Conservation (phyloP, 768 basidiomycete species). For the Xerocomus spinulosus region DNA sequence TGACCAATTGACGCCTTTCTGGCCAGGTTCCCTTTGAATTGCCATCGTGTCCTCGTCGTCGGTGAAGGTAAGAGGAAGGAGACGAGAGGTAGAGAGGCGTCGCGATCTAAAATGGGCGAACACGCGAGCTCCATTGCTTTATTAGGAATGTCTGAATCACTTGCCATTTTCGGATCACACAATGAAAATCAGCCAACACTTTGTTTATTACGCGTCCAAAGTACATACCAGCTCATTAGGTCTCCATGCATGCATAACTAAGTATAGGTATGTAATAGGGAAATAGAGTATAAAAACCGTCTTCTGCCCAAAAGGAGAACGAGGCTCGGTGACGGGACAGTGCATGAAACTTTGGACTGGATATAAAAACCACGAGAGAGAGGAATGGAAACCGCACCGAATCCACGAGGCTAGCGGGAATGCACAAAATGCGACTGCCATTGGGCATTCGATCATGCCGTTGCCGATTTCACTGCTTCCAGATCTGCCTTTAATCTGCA, state of each 20-base stretch:
- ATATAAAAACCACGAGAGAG: slow-evolving; percentile 24
- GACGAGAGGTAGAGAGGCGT: slow-evolving; percentile 3
- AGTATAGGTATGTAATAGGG: slow-evolving; percentile 24
- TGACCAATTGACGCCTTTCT: slow-evolving; percentile 90
- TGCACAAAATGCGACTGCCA: slow-evolving; percentile 3
- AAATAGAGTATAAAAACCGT: slow-evolving; percentile 27
- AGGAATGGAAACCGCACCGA: slow-evolving; percentile 27
- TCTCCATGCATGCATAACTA: slow-evolving; percentile 23
- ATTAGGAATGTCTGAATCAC: slow-evolving; percentile 2
- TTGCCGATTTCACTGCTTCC: slow-evolving; percentile 40
- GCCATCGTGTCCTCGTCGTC: slow-evolving; percentile 50
- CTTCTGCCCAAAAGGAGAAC: slow-evolving; percentile 4
- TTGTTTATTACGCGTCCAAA: slow-evolving; percentile 12
- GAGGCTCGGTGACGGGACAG: not conserved
- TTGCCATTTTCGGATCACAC: not conserved
- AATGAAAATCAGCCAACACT: not conserved
- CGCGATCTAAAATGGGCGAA: slow-evolving; percentile 10
- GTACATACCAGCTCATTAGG: slow-evolving; percentile 22
- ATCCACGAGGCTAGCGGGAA: slow-evolving; percentile 32
- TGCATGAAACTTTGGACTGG: slow-evolving; percentile 6
- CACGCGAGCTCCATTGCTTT: not conserved
- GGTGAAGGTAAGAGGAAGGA: slow-evolving; percentile 11
- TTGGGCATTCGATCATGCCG: slow-evolving; percentile 22
- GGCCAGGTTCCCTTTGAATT: slow-evolving; percentile 80
- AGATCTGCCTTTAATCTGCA: slow-evolving; percentile 68